Conservation (phyloP, 805 yeast species). For the Tetrapisispora arboricola region DNA sequence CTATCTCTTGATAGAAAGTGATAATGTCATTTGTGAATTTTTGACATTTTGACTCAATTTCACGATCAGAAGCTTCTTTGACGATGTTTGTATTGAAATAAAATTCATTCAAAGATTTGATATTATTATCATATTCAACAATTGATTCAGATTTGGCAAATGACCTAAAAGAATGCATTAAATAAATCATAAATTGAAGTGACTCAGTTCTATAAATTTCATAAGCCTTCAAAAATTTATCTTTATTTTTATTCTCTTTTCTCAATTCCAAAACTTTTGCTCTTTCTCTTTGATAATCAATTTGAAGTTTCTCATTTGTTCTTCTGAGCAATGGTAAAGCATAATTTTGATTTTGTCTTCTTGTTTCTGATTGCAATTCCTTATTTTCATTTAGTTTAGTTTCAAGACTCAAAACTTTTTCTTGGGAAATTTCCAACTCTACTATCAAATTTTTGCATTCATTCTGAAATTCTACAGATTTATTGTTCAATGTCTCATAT, state of each 20-base stretch:
- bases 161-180: constrained; percentile 18
- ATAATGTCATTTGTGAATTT: constrained; percentile 1
- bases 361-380: background rate
- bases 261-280: constrained; percentile 19
- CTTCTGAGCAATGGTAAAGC: constrained; percentile 1
- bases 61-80: constrained; percentile 3
- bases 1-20: constrained; percentile 15
- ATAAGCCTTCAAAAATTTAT: constrained; percentile 11
- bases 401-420: background rate
- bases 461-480: background rate
- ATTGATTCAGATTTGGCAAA: constrained; percentile 14
- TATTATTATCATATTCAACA: constrained; percentile 11
- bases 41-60: constrained; percentile 3
- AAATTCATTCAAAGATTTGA: constrained; percentile 10
- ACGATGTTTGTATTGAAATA: background rate
- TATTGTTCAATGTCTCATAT: background rate
- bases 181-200: constrained; percentile 22
- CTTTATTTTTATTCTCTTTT: constrained; percentile 10
- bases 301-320: constrained; percentile 8
- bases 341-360: background rate
- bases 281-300: constrained; percentile 19
- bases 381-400: background rate
- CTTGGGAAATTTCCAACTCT: constrained; percentile 1
- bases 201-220: constrained; percentile 18
- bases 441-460: constrained; percentile 1